phyloP scores from a whole-genome alignment of 2,329 filamentous ascomycete genomes.

The Botrytis porri region DNA sequence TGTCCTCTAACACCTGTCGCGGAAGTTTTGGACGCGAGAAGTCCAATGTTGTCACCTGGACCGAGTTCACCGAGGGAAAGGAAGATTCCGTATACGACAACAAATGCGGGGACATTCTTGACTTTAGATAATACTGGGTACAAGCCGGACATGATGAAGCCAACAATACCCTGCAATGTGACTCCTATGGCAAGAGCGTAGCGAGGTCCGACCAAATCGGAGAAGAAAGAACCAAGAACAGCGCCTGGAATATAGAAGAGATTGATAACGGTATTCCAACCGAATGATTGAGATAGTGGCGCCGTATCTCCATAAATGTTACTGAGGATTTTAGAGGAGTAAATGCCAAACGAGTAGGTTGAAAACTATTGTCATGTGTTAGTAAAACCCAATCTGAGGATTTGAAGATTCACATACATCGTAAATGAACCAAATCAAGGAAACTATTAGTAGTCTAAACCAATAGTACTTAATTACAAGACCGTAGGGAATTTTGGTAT shows the following conservation, averaged over 20 bases:
- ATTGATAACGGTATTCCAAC: constrained; percentile 87
- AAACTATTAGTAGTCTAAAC: constrained; percentile 65
- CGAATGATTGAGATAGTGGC: constrained; percentile 73
- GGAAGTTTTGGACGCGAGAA: constrained; percentile 82
- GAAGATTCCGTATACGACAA: constrained; percentile 78
- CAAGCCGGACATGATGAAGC: constrained; percentile 83
- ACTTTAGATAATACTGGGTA: constrained; percentile 68
- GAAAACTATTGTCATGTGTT: constrained; percentile 56
- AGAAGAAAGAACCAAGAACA: constrained; percentile 70
- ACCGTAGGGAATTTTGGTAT: constrained; percentile 52
- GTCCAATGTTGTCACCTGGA: constrained; percentile 87
- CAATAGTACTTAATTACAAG: constrained; percentile 67
- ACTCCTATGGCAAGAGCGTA: constrained; percentile 72
- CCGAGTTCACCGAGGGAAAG: constrained; percentile 75
- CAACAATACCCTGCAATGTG: constrained; percentile 68
- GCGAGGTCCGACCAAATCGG: constrained; percentile 76
- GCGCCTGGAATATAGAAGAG: constrained; percentile 86
- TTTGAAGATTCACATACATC: constrained; percentile 48
- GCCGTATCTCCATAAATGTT: constrained; percentile 58
- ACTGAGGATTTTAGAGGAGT: constrained; percentile 70
- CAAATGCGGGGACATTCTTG: constrained; percentile 68
- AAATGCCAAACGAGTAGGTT: constrained; percentile 81
- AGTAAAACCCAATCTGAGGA: background rate
- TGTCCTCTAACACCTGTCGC: constrained; percentile 84
- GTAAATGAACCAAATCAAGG: constrained; percentile 81